These are phyloP conservation scores for Physaria fendleri DNA, from an alignment of 345 rosid species.

Conservation along the genomic window DNA sequence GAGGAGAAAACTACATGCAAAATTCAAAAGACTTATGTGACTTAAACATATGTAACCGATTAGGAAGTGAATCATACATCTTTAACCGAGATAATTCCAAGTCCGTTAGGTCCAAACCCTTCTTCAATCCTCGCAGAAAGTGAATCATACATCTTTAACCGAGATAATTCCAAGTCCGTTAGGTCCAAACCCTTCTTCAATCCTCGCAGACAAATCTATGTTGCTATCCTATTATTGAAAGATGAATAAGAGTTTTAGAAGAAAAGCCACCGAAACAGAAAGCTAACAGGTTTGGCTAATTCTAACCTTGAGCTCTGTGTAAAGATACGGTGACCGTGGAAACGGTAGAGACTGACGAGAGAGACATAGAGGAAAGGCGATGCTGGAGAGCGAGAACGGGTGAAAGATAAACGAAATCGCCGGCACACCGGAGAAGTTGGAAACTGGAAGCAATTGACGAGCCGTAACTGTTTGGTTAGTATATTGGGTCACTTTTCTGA, in stretches of 20 bases:
- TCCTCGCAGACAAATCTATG: constrained; percentile 57
- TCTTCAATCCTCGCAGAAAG: constrained; percentile 63
- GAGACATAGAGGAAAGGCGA: constrained; percentile 33
- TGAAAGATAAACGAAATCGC: background rate
- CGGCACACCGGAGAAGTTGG: background rate
- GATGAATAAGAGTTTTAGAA: background rate
- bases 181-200: constrained; percentile 83
- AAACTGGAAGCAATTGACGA: background rate
- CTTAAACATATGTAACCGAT: too few relatives aligned
- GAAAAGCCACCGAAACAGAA: background rate
- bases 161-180: constrained; percentile 80
- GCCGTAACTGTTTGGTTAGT: too few relatives aligned
- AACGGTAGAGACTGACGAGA: constrained; percentile 33
- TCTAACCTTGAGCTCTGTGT: constrained; percentile 61
- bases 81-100: constrained; percentile 56
- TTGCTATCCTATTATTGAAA: constrained; percentile 39
- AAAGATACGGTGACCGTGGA: constrained; percentile 67
- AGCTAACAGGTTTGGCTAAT: background rate
- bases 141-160: constrained; percentile 44
- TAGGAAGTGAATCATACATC: too few relatives aligned
- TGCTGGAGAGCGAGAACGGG: constrained; percentile 16
- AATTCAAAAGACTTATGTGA: background rate
- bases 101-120: constrained; percentile 84
- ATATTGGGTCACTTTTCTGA: too few relatives aligned
- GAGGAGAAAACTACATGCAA: background rate